Evolutionary conservation across 176 grass and related monocot genomes (phyloP), one percentile per base, ranked within the genome.

Genomic region (Bromus sterilis): DNA sequence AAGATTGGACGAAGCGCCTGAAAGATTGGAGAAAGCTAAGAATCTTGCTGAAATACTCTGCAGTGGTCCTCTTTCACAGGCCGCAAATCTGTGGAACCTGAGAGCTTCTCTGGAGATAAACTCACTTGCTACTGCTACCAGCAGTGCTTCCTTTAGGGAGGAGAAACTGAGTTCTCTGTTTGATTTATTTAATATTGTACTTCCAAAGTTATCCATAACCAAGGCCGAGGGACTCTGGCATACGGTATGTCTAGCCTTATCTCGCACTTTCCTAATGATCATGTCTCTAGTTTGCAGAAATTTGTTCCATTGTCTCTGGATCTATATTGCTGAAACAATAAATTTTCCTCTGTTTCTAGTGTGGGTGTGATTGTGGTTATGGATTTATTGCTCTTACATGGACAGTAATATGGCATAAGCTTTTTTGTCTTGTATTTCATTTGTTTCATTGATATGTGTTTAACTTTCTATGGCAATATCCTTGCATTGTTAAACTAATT

Each of bases 51-150:
- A 88, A 84, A 93, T 79, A 48, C 78, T 98, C 53, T 98, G 90
- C 60, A 82, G 74, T 30, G 86, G 84, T 69, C 70, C 86, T 84
- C 88, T 98, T 88, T 86, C 89, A 65, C 56, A 56, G 23, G 76
- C 90, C 74, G 88, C 88, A 24, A 83, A 88, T 56, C 69, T 98
- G 25, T 98, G 96, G 93, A 46, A 26, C 26, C 78, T 98, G 55
- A 93, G 90, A 87, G 72, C 73, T 76, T 88, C 88, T 73, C 87
- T 98, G 30, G 96, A 98, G 86, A 78, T 93, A 70, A 93, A 93
- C 44, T 86, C 25, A 5, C 31, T 87, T 35, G 85, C 67, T 35
- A 87, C 87, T 59, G 72, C 81, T 56, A 67, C 77, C 34, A 76
- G 59, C 51, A 86, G 61, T 79, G 57, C 85, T 90, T 23, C 81